Conservation (phyloP, 139 green algal species). For the Chlorella sp. region DNA sequence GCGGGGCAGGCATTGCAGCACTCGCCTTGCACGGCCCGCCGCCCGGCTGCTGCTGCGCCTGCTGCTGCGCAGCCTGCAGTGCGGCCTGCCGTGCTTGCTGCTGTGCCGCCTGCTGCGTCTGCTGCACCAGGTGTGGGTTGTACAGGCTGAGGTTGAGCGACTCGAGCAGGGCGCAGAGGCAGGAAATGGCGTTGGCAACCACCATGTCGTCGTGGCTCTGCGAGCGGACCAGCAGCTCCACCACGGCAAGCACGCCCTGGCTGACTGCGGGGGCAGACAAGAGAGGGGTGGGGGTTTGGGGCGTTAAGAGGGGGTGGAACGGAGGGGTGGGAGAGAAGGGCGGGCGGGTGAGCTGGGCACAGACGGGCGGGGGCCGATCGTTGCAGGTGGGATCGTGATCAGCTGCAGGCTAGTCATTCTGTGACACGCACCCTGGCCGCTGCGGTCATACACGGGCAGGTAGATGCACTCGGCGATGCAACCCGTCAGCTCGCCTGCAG, state of each 20-base stretch:
- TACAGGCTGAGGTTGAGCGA: conserved; percentile 14
- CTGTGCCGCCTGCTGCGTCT: not conserved
- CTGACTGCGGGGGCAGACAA: not conserved
- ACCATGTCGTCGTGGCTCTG: conserved; percentile 24
- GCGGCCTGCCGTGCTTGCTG: not conserved
- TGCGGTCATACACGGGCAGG: conserved; percentile 44
- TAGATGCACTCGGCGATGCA: conserved; percentile 44
- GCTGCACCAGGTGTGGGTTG: conserved; percentile 8
- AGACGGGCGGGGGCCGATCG: too few relatives aligned
- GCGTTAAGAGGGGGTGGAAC: too few relatives aligned
- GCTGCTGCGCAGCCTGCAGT: not conserved
- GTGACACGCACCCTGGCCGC: not conserved
- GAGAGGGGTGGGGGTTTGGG: not conserved
- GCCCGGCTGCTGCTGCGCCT: not conserved
- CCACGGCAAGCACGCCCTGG: conserved; percentile 43
- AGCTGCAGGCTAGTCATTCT: too few relatives aligned
- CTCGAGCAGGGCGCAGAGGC: conserved; percentile 12
- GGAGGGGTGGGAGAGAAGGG: too few relatives aligned
- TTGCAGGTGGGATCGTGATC: too few relatives aligned
- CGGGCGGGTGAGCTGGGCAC: too few relatives aligned
- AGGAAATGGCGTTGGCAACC: conserved; percentile 33
- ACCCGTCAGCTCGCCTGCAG: not conserved
- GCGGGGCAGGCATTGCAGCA: not conserved
- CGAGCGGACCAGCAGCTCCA: conserved; percentile 42
- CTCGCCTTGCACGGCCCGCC: not conserved